Base-by-base conservation (phyloP, 2,329 filamentous ascomycete genomes). In the Grosmannia huntii region DNA sequence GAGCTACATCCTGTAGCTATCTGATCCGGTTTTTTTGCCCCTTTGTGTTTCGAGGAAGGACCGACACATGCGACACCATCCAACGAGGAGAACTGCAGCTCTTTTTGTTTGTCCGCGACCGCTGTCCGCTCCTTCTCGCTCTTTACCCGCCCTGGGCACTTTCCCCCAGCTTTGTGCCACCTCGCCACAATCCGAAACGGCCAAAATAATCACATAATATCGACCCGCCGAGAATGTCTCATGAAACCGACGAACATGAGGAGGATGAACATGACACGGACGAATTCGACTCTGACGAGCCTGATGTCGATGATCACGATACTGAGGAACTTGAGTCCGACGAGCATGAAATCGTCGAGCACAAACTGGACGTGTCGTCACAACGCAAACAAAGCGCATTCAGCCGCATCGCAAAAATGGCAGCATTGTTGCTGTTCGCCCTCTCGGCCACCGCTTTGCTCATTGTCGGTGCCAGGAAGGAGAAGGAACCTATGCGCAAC, bases 401-500 rank as follows among this genome's bases (percentile, higher is more conserved):
- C 5, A 50, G 5, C 7, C 10, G 10, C 11, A 16, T 16, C 25
- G 48, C 33, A 21, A 21, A 31, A 52, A 31, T 33, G 50, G 1
- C 12, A 5, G 27, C 19, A 6, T 11, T 21, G 16, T 19, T 31
- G 12, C 12, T n/a, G 51, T 12, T 7, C 2, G 52, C 33, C 21
- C 4, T 51, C 25, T 21, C 50, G 19, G 14, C 52, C 48, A 14
- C 23, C 31, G 21, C 52, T 33, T 25, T 23, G 9, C 11, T 57
- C 21, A 27, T 44, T 14, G 21, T 41, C 21, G 19, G 36, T 14
- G 14, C 28, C 14, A n/a, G 27, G 3, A 7, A n/a, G 6, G 28
- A 7, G 7, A n/a, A 23, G 1, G n/a, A 46, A 11, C 48, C 28
- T 3, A 51, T 63, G 44, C 59, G 66, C 48, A 75, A 70, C 52